Evolutionary conservation across 768 basidiomycete genomes (phyloP).

Genomic region (Cyathus striatus): DNA sequence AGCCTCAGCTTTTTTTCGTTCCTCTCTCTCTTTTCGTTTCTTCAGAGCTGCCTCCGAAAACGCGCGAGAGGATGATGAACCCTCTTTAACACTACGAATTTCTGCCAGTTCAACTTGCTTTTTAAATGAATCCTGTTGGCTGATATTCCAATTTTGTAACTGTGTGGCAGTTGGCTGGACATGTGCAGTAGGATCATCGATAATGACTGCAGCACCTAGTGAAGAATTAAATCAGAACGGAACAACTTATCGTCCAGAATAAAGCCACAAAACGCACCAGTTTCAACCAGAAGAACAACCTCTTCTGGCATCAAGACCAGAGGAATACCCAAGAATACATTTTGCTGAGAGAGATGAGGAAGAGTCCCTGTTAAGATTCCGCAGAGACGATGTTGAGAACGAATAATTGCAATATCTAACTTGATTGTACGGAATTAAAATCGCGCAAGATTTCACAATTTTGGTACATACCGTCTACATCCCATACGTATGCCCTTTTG

Average conservation of each 20-base stretch:
- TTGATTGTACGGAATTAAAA: constrained; percentile 4
- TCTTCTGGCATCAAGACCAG: constrained; percentile 88
- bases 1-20: constrained; percentile 26
- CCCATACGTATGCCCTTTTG: constrained; percentile 83
- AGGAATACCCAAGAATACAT: constrained; percentile 93
- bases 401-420: constrained; percentile 75
- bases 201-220: constrained; percentile 69
- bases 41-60: constrained; percentile 59
- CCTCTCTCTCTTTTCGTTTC: constrained; percentile 71
- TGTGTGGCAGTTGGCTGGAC: constrained; percentile 39
- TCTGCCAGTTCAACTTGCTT: constrained; percentile 46
- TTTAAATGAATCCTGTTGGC: constrained; percentile 38
- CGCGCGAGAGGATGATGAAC: constrained; percentile 27
- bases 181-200: constrained; percentile 67
- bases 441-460: background rate
- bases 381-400: constrained; percentile 77
- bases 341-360: constrained; percentile 93
- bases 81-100: constrained; percentile 44
- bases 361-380: constrained; percentile 87
- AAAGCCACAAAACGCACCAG: constrained; percentile 42
- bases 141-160: constrained; percentile 47
- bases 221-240: constrained; percentile 6
- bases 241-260: background rate
- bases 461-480: constrained; percentile 59
- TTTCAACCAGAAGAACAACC: constrained; percentile 79